Conservation (phyloP, 2,329 filamentous ascomycete species). For the Neospermospora avenae region DNA sequence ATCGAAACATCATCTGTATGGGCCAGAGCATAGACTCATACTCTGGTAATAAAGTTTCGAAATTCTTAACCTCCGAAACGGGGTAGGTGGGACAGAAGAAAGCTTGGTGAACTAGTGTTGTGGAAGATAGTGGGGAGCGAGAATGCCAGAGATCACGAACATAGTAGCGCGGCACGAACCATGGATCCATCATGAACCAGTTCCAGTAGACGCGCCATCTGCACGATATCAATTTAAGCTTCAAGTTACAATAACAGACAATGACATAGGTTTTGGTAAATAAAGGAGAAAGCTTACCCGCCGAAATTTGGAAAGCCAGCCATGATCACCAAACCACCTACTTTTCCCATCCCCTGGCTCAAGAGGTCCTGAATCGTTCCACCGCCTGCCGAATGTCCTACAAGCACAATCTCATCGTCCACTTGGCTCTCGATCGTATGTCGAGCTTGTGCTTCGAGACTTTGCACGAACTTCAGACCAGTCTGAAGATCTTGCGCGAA, state of each 20-base stretch:
- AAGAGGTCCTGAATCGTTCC: constrained; percentile 40
- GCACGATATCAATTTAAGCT: not conserved
- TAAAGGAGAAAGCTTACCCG: constrained; percentile 34
- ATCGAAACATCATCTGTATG: constrained; percentile 36
- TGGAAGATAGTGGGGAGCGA: constrained; percentile 39
- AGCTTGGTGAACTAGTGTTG: constrained; percentile 38
- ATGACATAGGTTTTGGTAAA: too few species aligned
- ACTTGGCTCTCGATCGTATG: not conserved
- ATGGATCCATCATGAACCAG: constrained; percentile 37
- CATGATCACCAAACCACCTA: constrained; percentile 37
- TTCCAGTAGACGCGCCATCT: constrained; percentile 33
- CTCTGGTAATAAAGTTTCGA: constrained; percentile 38
- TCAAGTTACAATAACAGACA: constrained; percentile 1
- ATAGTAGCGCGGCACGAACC: constrained; percentile 37
- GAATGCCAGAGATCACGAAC: constrained; percentile 37
- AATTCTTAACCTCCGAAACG: constrained; percentile 30
- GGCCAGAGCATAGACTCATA: constrained; percentile 45
- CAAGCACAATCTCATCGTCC: constrained; percentile 28
- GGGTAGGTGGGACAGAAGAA: constrained; percentile 41
- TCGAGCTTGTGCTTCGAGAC: constrained; percentile 23
- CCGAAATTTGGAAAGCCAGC: constrained; percentile 40
- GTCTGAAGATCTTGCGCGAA: constrained; percentile 18
- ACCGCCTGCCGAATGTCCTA: constrained; percentile 42
- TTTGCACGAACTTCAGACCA: constrained; percentile 2
- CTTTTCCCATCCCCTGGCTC: constrained; percentile 32